Base-by-base conservation (phyloP, 768 basidiomycete species). In the Leccinum longicurvipes region DNA sequence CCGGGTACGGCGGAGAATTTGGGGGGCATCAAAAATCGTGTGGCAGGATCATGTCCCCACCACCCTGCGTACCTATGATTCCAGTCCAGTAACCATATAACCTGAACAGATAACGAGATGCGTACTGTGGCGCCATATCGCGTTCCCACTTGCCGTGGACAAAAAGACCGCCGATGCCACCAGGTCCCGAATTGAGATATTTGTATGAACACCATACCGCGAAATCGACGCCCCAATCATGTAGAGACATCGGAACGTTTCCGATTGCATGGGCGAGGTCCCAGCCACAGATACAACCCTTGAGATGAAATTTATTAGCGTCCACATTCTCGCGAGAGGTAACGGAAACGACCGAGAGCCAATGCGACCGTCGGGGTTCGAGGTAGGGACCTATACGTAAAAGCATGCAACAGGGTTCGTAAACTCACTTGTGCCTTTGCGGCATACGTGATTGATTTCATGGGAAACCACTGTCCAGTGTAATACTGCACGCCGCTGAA, bases 151-250 rank as follows among this genome's bases (percentile, higher is more conserved):
- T 87, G 55, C 88, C 83, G 67, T 97, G 93, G 10, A 96, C 77
- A 66, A 86, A 99, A 54, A 95, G 77, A 6, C 95, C 96, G n/a
- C 84, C 97, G 56, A 98, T 95, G n/a, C 89, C 93, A 21, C 96
- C 96, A 11, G 97, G 94, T 6, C 96, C 93, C 17, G 94, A 89
- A 74, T 98, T 98, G 56, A 98, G 82, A 70, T 98, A 99, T 75
- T 91, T 98, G 81, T 98, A 99, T 29, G 93, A 90, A 72, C 97
- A 99, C 93, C 96, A 98, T 32, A 95, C 95, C 3, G 96, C 97
- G 69, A 98, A 98, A 72, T 99, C 97, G 63, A 92, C 89, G 61
- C 82, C 77, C 96, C 97, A 99, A 57, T 93, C 89, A 70, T 96
- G 92, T 60, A 99, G 76, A 47, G 82, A 77, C 63, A 96, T 73